Evolutionary conservation across 441 rosid species (phyloP).

Genomic region (Arabidopsis hybrid): DNA sequence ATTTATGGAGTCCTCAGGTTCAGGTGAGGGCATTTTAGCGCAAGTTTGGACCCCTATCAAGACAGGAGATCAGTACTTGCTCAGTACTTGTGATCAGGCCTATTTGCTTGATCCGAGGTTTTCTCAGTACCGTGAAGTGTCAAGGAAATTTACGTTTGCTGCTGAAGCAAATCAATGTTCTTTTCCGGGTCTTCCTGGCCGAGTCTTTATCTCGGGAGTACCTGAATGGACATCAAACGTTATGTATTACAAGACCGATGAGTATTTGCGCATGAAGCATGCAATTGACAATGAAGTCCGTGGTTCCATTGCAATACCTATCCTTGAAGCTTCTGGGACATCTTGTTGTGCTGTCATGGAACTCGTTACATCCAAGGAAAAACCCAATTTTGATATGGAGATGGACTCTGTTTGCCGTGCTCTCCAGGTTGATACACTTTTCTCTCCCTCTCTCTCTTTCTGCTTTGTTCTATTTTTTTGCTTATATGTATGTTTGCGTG

Average conservation of each 20-base stretch:
- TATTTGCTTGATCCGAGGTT: slow-evolving; percentile 81
- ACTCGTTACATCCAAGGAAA: slow-evolving; percentile 82
- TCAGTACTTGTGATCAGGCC: slow-evolving; percentile 86
- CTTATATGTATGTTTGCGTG: slow-evolving; percentile 11
- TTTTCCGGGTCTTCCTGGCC: slow-evolving; percentile 87
- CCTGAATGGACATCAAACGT: slow-evolving; percentile 96
- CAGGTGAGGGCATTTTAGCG: slow-evolving; percentile 83
- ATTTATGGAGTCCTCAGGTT: slow-evolving; percentile 60
- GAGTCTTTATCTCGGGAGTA: slow-evolving; percentile 82
- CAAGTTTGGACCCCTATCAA: slow-evolving; percentile 88
- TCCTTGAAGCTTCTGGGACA: slow-evolving; percentile 57
- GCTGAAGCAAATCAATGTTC: slow-evolving; percentile 64
- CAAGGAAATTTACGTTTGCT: slow-evolving; percentile 75
- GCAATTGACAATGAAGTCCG: slow-evolving; percentile 74
- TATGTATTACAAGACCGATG: slow-evolving; percentile 64
- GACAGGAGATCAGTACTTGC: slow-evolving; percentile 63
- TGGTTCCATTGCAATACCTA: slow-evolving; percentile 88
- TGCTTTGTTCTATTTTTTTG: not conserved
- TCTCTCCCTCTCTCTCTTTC: slow-evolving; percentile 15
- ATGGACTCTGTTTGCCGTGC: slow-evolving; percentile 74
- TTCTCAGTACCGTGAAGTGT: slow-evolving; percentile 89
- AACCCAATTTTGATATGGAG: slow-evolving; percentile 77
- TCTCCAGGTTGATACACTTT: slow-evolving; percentile 64
- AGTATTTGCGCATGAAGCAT: slow-evolving; percentile 70
- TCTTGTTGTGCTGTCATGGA: slow-evolving; percentile 91